phyloP scores from a whole-genome alignment of 805 yeast genomes.

The Lipomyces anomalus region DNA sequence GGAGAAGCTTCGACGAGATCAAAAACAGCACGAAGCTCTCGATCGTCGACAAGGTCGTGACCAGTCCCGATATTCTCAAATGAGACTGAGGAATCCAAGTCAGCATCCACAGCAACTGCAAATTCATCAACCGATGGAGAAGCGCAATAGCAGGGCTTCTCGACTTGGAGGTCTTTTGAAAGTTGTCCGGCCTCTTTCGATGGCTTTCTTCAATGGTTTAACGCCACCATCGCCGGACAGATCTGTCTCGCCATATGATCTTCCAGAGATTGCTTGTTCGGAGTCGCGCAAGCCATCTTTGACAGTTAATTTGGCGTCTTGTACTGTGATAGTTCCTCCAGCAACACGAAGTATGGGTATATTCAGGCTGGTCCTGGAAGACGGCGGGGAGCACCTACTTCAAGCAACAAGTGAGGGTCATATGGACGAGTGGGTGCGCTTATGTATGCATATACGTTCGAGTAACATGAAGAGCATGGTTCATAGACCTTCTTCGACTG shows the following conservation, averaged over 20 bases:
- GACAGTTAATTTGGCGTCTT: constrained; percentile 42
- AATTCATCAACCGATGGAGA: too few relatives aligned
- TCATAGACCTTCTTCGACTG: too few relatives aligned
- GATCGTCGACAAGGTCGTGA: constrained; percentile 10
- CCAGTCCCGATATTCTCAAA: constrained; percentile 1
- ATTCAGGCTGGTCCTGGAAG: constrained; percentile 42
- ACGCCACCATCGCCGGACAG: constrained; percentile 36
- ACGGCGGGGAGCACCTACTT: constrained; percentile 53
- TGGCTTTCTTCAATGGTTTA: constrained; percentile 31
- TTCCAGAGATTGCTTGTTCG: constrained; percentile 49
- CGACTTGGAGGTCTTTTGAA: constrained; percentile 37
- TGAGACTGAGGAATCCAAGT: neutral
- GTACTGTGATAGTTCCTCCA: constrained; percentile 38
- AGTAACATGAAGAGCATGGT: too few relatives aligned
- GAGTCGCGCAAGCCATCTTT: constrained; percentile 46
- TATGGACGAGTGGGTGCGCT: constrained; percentile 66
- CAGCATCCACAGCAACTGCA: neutral
- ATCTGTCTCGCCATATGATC: constrained; percentile 45
- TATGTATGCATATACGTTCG: constrained; percentile 6
- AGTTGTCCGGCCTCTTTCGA: constrained; percentile 39
- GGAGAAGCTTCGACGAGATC: constrained; percentile 50
- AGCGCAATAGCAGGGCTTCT: constrained; percentile 25
- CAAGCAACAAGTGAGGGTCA: constrained; percentile 62
- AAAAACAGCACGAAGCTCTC: constrained; percentile 39
- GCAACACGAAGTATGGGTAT: constrained; percentile 27